Evolutionary conservation across 768 basidiomycete species (phyloP), one percentile per base, ranked within the genome.

Genomic region (Hericium erinaceus): DNA sequence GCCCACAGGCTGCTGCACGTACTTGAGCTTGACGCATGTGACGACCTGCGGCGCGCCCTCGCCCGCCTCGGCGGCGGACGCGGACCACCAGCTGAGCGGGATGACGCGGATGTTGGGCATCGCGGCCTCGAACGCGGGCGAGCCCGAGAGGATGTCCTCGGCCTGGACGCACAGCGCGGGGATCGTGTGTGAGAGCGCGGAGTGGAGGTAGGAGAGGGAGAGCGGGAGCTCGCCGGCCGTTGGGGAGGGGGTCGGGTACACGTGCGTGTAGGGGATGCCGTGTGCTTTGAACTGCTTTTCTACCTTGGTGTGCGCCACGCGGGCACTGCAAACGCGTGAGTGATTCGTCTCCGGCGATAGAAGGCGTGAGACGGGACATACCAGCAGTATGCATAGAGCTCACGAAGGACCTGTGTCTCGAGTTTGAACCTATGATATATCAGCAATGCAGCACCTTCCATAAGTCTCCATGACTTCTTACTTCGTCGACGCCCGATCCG

Each of bases 91-190:
- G 60, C 92, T 86, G 15, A 92, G 75, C 8, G 92, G 89, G 61
- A 92, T 87, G 52, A 95, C 87, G 40, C 87, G 85, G 54, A 95
- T 92, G 65, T 91, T 92, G 7, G 91, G 85, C 89, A 93, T 91
- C 4, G 92, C 92, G 4, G 92, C 92, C 66, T 95, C 92, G 20
- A 86, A 89, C 4, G 92, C 92, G 3, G 89, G 87, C 2, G 85
- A 88, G 7, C 89, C 89, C 0, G 85, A 85, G 20, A 93, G 75
- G 49, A 95, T 87, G 64, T 92, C 82, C 16, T 82, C 77, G 0
- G 92, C 89, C 64, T 87, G 81, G 11, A 95, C 91, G 59, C 87
- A 89, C 2, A 95, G 76, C 1, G 84, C 87, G 0, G 93, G 93
- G 8, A 95, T 84, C 15, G 88, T 85, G 28, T 82, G 83, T 0